Evolutionary conservation across 345 rosid genomes (phyloP), one percentile per base, ranked within the genome.

Genomic region (Cardamine occulta): DNA sequence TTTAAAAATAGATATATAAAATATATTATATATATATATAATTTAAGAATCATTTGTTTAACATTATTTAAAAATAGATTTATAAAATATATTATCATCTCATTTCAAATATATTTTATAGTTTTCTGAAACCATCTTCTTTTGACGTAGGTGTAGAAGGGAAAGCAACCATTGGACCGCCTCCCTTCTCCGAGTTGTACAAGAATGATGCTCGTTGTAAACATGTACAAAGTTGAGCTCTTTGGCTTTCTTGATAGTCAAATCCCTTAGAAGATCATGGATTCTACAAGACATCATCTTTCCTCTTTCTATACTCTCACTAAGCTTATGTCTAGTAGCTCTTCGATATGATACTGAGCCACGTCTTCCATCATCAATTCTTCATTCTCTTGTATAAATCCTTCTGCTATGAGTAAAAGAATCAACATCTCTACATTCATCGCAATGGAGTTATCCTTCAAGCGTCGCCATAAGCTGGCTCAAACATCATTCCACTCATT

Each of bases 181-280:
- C 3, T 56, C 65, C 2, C 64, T 70, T 42, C 74, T 57, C 4
- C 55, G 57, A 28, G 0, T 70, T 6, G 55, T 18, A 7, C 45
- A 56, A 42, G 51, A 23, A 4, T 26, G 24, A 0, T 47, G n/a
- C 0, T 23, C 59, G 2, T 10, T 45, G 0, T 29, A 28, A 28
- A 15, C 8, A 7, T 39, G 1, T 8, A 54, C 63, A 39, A 68
- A 68, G 53, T 37, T 54, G 39, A 53, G 24, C 61, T 68, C 62
- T 8, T 68, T 68, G 0, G 72, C 49, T 68, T 68, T 68, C 51
- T 68, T 68, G 6, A 54, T 37, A 1, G 52, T 39, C 26, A 39
- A 11, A 1, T 71, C 74, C 1, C 74, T 45, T 1, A 71, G 23
- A 21, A 71, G 57, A 48, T 71, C 67, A 19, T 71, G 74, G 58